These are phyloP conservation scores for Cornus suecica DNA, from an alignment of 148 eudicot genomes.

Conservation along the genomic window DNA sequence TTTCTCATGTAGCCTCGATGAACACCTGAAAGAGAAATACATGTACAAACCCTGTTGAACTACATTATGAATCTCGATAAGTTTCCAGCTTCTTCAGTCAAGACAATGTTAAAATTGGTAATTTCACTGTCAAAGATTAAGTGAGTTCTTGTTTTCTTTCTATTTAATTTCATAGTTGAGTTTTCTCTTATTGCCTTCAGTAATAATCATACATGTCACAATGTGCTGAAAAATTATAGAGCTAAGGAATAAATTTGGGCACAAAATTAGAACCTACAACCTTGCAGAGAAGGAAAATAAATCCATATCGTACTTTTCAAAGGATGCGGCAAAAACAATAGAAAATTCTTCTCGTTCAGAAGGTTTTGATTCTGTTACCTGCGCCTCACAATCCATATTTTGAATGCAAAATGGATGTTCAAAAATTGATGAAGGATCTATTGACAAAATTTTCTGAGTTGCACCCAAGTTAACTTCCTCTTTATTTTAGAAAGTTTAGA, in stretches of 20 bases:
- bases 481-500: slow-evolving; percentile 15
- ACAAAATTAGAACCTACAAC: background rate
- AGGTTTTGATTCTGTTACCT: slow-evolving; percentile 31
- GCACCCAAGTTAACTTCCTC: slow-evolving; percentile 70
- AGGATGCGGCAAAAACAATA: background rate
- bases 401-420: slow-evolving; percentile 94
- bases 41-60: no score
- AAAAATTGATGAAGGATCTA: slow-evolving; percentile 91
- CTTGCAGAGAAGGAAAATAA: background rate
- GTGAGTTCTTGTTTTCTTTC: no score
- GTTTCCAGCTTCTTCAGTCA: no score
- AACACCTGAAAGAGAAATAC: no score
- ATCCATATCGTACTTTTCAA: background rate
- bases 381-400: slow-evolving; percentile 86
- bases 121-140: no score
- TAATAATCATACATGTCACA: no score
- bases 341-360: background rate
- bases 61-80: no score
- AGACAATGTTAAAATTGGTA: no score
- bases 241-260: background rate
- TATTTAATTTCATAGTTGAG: no score
- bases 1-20: no score
- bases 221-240: background rate
- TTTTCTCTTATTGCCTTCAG: no score
- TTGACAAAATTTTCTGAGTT: slow-evolving; percentile 73